Evolutionary conservation across 1,284 basidiomycete genomes (phyloP), one percentile per base, ranked within the genome.

Genomic region (Microbotryomycetes sp.): DNA sequence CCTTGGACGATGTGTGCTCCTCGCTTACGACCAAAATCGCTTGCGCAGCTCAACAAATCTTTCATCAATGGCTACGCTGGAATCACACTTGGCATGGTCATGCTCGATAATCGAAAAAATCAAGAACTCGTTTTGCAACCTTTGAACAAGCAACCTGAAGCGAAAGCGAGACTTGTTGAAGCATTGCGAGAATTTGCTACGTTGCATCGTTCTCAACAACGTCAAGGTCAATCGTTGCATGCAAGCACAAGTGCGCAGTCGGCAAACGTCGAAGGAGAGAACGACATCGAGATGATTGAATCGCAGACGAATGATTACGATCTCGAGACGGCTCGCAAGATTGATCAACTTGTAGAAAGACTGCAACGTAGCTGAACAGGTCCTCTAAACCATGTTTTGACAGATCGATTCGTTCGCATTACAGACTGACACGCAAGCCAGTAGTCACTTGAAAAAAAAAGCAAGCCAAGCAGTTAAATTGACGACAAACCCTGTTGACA

Each of bases 61-160:
- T 50, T 57, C 56, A 31, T 57, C 30, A 50, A 31, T 31, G 56
- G 56, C 29, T 57, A 57, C 56, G 22, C 47, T n/a, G 56, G 56
- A 9, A 57, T 57, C 22, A 14, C 36, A 25, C n/a, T 57, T 32
- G 56, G 56, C 28, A 46, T 57, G 14, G 6, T 28, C 48, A 57
- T 57, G 56, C 30, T 57, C 56, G 56, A 57, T 31, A 19, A 22
- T 25, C 30, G 47, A 9, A n/a, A n/a, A 7, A 57, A 57, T 48
- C 47, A 57, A 28, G 56, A 50, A 22, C 15, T 57, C 31, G 56
- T 57, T 31, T 22, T 32, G 47, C 3, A 7, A 3, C 47, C 46
- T 3, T 48, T 57, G 14, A 16, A 16, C 5, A 14, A 9, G 22
- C 22, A 42, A 5, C 56, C 56, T n/a, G 30, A 36, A 19, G 31